phyloP scores from a whole-genome alignment of 352 stramenopile genomes.

The Phytophthora lateralis region DNA sequence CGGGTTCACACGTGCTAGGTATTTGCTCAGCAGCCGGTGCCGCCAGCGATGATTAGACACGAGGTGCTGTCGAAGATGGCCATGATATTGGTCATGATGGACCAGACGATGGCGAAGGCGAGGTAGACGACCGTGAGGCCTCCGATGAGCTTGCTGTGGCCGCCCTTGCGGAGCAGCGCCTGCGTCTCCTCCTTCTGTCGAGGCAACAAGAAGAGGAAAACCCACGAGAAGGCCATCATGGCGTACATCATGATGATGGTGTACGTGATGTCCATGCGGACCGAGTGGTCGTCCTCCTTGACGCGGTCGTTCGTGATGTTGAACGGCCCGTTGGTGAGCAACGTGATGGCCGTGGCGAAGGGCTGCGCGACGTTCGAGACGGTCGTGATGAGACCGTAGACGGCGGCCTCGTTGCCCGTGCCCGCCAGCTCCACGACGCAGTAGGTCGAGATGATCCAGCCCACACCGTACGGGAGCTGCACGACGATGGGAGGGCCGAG shows the following conservation, averaged over 20 bases:
- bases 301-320: slow-evolving; percentile 37
- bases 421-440: slow-evolving; percentile 26
- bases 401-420: slow-evolving; percentile 32
- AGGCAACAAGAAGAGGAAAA: slow-evolving; percentile 40
- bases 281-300: slow-evolving; percentile 28
- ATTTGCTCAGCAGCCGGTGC: slow-evolving; percentile 34
- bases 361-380: slow-evolving; percentile 29
- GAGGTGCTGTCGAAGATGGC: slow-evolving; percentile 45
- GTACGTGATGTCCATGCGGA: slow-evolving; percentile 39
- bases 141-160: slow-evolving; percentile 34
- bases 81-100: slow-evolving; percentile 49
- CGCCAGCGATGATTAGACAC: slow-evolving; percentile 46
- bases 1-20: background rate
- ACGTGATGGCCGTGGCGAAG: slow-evolving; percentile 30
- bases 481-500: slow-evolving; percentile 43
- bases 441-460: slow-evolving; percentile 46
- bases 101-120: slow-evolving; percentile 38
- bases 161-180: slow-evolving; percentile 36
- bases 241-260: slow-evolving; percentile 42
- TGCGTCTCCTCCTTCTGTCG: slow-evolving; percentile 46
- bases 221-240: slow-evolving; percentile 40
- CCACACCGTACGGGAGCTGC: slow-evolving; percentile 46
- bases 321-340: slow-evolving; percentile 30
- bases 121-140: slow-evolving; percentile 42
- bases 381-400: slow-evolving; percentile 36